Base-by-base conservation (phyloP, 805 yeast species). In the Schwanniomyces pseudopolymorphus region DNA sequence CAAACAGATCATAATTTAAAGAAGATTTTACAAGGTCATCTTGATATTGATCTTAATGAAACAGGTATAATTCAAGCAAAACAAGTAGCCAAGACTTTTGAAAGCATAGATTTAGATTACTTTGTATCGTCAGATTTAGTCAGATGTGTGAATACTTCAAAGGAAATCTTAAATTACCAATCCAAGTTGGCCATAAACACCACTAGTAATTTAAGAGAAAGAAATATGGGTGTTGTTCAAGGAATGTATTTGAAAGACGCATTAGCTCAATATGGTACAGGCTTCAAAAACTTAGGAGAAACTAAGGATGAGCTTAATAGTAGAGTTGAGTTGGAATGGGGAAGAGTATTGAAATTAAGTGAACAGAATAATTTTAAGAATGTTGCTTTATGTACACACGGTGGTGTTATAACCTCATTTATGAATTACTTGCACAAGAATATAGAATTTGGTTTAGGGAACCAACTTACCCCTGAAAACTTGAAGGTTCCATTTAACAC, bases 11-110 rank as follows among this genome's bases (percentile, higher is more conserved):
- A 84, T 63, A 89, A 89, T 59, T 73, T 75, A 33, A 60, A 76
- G 44, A 84, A 81, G 64, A 84, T 85, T 41, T 64, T 89, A 33
- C 96, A 89, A 64, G 96, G 96, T 1, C 96, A 89, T 58, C 57
- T 72, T 39, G 85, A 89, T 58, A 79, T 83, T 4, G 76, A 80
- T 16, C 59, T 89, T 45, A 88, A 88, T 57, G 76, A 66, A 0
- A 72, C 69, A 3, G 96, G 96, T 0, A 46, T 58, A 2, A 54
- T 66, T 3, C 96, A 89, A 60, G 89, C 91, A 1, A 55, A 55
- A 24, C 58, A 67, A 40, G 73, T 84, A 14, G 94, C 86, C 28
- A 46, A 57, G 40, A 56, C 75, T 43, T 59, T 81, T 46, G 58
- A 66, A 21, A 55, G 57, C 19, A 57, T 75, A 5, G 57, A 60